Conservation (phyloP, 2,329 filamentous ascomycete genomes). For the Pyrenochaeta sp. region DNA sequence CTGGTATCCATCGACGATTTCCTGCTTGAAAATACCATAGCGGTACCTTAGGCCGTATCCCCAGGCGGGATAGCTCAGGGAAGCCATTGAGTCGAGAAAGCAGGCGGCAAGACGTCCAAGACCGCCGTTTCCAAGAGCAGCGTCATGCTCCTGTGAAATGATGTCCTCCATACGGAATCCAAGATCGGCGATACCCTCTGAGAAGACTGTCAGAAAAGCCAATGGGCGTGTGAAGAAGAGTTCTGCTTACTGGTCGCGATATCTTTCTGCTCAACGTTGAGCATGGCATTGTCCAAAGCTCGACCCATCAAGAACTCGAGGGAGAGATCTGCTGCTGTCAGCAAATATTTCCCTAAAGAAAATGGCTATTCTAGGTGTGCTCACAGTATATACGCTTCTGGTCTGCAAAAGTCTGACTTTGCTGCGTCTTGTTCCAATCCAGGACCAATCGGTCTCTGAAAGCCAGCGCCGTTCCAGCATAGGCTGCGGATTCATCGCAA, state of each 20-base stretch:
- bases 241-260: conserved; percentile 73
- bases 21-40: conserved; percentile 98
- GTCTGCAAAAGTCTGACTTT: conserved; percentile 89
- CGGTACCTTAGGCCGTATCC: conserved; percentile 95
- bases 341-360: background rate
- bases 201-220: conserved; percentile 17
- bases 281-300: conserved; percentile 96
- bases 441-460: conserved; percentile 92
- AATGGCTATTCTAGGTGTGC: conserved; percentile 20
- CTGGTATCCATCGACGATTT: conserved; percentile 97
- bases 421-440: conserved; percentile 98
- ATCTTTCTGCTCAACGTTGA: conserved; percentile 91
- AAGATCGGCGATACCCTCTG: conserved; percentile 85
- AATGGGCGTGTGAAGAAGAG: background rate
- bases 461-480: conserved; percentile 87
- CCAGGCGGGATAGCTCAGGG: conserved; percentile 95
- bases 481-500: conserved; percentile 92
- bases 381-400: conserved; percentile 91
- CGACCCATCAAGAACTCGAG: conserved; percentile 98
- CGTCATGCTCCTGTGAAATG: conserved; percentile 93
- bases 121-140: conserved; percentile 94
- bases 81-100: conserved; percentile 95
- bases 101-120: conserved; percentile 94
- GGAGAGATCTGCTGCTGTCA: conserved; percentile 72
- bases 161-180: conserved; percentile 98